Evolutionary conservation across 2,329 filamentous ascomycete species (phyloP), one percentile per base, ranked within the genome.

Genomic region (Hypocrella siamensis): DNA sequence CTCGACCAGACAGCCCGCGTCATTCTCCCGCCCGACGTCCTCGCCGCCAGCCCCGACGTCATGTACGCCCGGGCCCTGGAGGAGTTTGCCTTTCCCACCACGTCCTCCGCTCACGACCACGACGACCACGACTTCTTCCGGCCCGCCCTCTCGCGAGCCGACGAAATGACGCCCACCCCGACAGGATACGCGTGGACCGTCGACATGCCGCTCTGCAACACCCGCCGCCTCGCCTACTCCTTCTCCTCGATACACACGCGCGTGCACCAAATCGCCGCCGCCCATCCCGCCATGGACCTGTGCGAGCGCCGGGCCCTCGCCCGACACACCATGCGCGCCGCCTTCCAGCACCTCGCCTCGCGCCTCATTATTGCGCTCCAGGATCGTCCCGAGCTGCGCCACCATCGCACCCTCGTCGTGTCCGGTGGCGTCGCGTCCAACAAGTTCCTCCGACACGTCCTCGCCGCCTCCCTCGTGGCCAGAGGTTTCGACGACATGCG

Each of bases 361-460:
- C 70, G 88, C 8, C 65, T 90, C 3, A 51, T 88, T 11, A 60
- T 90, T 27, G 79, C 71, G 1, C 59, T 93, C 8, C 46, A 56
- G 10, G 48, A 51, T 32, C 39, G 40, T 10, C 44, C 48, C 3
- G 40, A 40, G 14, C 43, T 52, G 19, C 34, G 36, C n/a, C 26
- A 54, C 57, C 30, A 6, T 12, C 17, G 10, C 7, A 77, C 77
- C 1, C 58, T 96, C 4, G 83, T 96, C 8, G 67, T 96, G 4
- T 80, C 84, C 25, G 90, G 90, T 19, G 90, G 90, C 17, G 90
- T 98, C 6, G 90, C 88, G 6, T 78, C 81, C 31, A 96, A 94
- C 53, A 55, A 56, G 31, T 94, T 79, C 51, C 61, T 98, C 26
- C 70, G 76, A 51, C 67, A 75, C 44, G 66, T 96, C 27, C 48